Conservation (phyloP, 768 basidiomycete genomes). For the Serendipita sp. region DNA sequence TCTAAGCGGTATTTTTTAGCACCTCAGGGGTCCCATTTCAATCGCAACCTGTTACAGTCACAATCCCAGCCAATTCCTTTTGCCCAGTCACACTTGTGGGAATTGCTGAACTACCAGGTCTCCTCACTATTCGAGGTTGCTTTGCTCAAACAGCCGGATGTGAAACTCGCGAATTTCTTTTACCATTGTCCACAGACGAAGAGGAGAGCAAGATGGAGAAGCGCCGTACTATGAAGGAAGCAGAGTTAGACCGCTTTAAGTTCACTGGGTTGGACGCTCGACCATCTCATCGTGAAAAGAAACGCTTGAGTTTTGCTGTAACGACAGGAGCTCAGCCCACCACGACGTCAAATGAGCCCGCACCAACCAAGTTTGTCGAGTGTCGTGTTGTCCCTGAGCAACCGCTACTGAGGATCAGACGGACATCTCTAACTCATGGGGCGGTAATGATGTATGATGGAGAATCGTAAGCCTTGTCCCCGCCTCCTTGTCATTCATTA, state of each 20-base stretch:
- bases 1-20: constrained; percentile 24
- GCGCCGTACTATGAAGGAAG: constrained; percentile 40
- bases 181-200: constrained; percentile 55
- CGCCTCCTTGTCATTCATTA: constrained; percentile 5
- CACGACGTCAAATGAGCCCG: constrained; percentile 17
- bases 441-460: constrained; percentile 93
- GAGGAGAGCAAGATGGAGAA: constrained; percentile 38
- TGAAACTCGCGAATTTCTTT: constrained; percentile 46
- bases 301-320: constrained; percentile 1
- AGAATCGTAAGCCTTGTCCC: constrained; percentile 45
- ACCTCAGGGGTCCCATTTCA: constrained; percentile 68
- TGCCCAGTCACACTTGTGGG: constrained; percentile 60
- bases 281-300: constrained; percentile 15
- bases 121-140: constrained; percentile 61
- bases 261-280: constrained; percentile 55
- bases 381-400: constrained; percentile 76
- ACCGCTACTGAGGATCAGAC: constrained; percentile 69
- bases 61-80: constrained; percentile 57
- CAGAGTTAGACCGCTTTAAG: constrained; percentile 58
- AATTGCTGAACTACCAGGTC: constrained; percentile 45
- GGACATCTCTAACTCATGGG: constrained; percentile 82
- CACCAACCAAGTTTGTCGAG: constrained; percentile 43
- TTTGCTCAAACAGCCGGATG: constrained; percentile 62
- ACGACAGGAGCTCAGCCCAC: neutral
- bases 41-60: constrained; percentile 41